phyloP scores from a whole-genome alignment of 352 stramenopile species.

The Phytophthora cajani region DNA sequence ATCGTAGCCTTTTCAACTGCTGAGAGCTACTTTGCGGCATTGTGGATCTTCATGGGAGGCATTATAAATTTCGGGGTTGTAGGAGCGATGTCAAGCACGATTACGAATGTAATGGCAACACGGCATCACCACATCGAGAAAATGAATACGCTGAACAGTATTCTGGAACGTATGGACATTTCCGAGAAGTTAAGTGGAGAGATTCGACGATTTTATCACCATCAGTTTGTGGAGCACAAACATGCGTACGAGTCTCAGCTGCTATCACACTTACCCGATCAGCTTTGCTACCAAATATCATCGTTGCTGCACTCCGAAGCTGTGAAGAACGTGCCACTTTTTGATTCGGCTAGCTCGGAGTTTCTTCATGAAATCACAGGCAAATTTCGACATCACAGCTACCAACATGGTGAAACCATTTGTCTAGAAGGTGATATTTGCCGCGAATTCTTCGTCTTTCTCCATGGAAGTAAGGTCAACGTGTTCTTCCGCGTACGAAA shows the following conservation, averaged over 20 bases:
- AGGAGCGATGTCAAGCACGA: slow-evolving; percentile 82
- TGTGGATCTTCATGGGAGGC: slow-evolving; percentile 80
- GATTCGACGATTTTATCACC: slow-evolving; percentile 85
- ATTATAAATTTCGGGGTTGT: slow-evolving; percentile 86
- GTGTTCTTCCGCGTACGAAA: slow-evolving; percentile 55
- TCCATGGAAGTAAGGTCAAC: slow-evolving; percentile 65
- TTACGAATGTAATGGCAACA: slow-evolving; percentile 67
- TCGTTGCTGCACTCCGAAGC: slow-evolving; percentile 70
- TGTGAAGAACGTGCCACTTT: slow-evolving; percentile 61
- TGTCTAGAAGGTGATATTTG: slow-evolving; percentile 74
- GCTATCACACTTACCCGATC: slow-evolving; percentile 68
- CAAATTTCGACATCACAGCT: slow-evolving; percentile 77
- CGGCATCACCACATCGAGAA: slow-evolving; percentile 80
- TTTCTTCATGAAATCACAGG: slow-evolving; percentile 81
- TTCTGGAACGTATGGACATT: slow-evolving; percentile 72
- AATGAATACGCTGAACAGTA: slow-evolving; percentile 71
- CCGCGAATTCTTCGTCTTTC: slow-evolving; percentile 72
- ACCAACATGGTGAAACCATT: slow-evolving; percentile 78
- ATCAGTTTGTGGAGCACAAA: slow-evolving; percentile 73
- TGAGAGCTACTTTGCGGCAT: slow-evolving; percentile 73
- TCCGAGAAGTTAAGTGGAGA: slow-evolving; percentile 61
- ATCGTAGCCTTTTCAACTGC: slow-evolving; percentile 79
- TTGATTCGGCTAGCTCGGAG: slow-evolving; percentile 62
- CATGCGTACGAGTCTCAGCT: slow-evolving; percentile 78
- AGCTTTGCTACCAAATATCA: slow-evolving; percentile 81